phyloP scores from a whole-genome alignment of 225 moss, liverwort and hornwort genomes.

The Sphagnum contortum region DNA sequence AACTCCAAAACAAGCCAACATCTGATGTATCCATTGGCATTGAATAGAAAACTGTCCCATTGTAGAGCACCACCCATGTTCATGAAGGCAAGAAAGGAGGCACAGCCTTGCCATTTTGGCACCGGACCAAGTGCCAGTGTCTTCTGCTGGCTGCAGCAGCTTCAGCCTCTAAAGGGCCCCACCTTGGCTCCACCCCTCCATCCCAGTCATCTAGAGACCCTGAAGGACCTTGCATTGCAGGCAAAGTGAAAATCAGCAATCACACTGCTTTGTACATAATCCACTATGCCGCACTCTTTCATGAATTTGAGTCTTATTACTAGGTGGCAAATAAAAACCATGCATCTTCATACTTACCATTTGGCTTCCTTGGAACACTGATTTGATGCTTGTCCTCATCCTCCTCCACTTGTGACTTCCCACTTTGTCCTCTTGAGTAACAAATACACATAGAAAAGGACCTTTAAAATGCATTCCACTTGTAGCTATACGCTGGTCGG shows the following conservation, averaged over 20 bases:
- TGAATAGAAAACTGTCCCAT: too few relatives aligned
- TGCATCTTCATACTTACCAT: conserved; percentile 11
- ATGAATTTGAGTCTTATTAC: too few relatives aligned
- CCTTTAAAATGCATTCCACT: neutral
- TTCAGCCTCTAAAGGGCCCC: conserved; percentile 42
- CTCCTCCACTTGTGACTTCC: conserved; percentile 65
- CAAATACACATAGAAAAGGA: conserved; percentile 2
- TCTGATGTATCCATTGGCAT: too few relatives aligned
- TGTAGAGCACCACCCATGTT: too few relatives aligned
- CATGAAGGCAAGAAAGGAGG: too few relatives aligned
- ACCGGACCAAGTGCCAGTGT: conserved; percentile 77
- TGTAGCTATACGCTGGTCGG: too few relatives aligned
- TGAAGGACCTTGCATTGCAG: conserved; percentile 41
- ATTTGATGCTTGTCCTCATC: conserved; percentile 29
- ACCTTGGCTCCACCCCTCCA: conserved; percentile 44
- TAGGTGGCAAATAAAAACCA: too few relatives aligned
- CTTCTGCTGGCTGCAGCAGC: conserved; percentile 50
- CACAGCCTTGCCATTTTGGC: conserved; percentile 65
- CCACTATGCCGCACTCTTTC: too few relatives aligned
- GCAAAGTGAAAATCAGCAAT: too few relatives aligned
- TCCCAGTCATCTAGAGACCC: conserved; percentile 64
- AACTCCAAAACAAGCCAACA: too few relatives aligned
- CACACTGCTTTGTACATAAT: too few relatives aligned
- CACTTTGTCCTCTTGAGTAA: conserved; percentile 34
- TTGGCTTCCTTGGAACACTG: conserved; percentile 25